Evolutionary conservation across 2,329 filamentous ascomycete genomes (phyloP).

Genomic region (Penicillium sp.): DNA sequence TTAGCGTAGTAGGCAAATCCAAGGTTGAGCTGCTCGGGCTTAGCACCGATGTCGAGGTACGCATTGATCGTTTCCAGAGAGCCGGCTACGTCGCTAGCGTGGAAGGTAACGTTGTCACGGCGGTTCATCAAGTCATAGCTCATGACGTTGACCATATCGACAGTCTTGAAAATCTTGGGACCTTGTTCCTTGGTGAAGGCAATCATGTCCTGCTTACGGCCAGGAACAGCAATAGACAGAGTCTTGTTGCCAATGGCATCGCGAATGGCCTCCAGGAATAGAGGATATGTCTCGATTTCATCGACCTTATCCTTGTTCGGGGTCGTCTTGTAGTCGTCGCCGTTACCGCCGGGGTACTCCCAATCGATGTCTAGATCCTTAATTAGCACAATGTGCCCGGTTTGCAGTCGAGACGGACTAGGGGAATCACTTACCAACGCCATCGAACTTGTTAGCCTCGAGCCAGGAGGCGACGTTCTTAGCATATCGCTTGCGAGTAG

Average conservation of each 20-base stretch:
- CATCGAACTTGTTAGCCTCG: conserved; percentile 66
- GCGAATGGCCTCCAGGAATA: conserved; percentile 64
- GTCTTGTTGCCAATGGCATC: conserved; percentile 63
- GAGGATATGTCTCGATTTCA: conserved; percentile 66
- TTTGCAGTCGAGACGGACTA: neutral
- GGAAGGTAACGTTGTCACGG: conserved; percentile 65
- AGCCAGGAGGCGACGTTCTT: conserved; percentile 68
- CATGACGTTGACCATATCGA: conserved; percentile 74
- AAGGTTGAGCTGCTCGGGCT: conserved; percentile 62
- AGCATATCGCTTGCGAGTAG: conserved; percentile 63
- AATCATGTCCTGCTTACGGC: conserved; percentile 66
- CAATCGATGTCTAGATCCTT: conserved; percentile 64
- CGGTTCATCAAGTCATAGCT: conserved; percentile 74
- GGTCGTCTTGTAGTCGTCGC: conserved; percentile 67
- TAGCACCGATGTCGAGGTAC: conserved; percentile 63
- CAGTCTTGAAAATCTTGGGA: conserved; percentile 61
- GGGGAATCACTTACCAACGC: conserved; percentile 51
- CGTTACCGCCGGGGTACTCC: conserved; percentile 68
- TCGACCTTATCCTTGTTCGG: conserved; percentile 63
- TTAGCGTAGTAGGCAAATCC: conserved; percentile 73
- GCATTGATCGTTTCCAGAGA: conserved; percentile 61
- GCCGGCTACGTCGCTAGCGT: conserved; percentile 66
- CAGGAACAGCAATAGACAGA: conserved; percentile 70
- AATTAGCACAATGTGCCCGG: too few relatives aligned
- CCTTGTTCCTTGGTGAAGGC: conserved; percentile 64